Evolutionary conservation across 352 stramenopile species (phyloP).

Genomic region (Phytophthora sp.): DNA sequence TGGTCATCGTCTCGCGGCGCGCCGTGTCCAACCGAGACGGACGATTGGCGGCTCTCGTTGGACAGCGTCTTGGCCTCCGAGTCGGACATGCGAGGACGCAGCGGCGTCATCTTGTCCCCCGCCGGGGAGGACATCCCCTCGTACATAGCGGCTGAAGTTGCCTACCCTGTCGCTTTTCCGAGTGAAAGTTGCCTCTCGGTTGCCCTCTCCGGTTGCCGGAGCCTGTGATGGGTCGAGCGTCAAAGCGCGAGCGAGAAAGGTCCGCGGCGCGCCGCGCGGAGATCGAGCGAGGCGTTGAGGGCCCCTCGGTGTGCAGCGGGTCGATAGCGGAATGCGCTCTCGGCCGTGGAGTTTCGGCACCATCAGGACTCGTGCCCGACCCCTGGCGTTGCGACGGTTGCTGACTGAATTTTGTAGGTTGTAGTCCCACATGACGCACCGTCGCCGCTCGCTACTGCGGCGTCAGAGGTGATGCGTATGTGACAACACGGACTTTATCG

Average conservation of each 20-base stretch:
- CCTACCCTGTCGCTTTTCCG: slow-evolving; percentile 19
- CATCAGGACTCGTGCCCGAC: slow-evolving; percentile 22
- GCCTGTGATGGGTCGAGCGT: no score
- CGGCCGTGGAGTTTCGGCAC: slow-evolving; percentile 20
- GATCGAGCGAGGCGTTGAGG: no score
- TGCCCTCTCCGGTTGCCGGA: no score
- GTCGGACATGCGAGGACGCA: slow-evolving; percentile 35
- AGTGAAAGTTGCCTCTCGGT: not conserved
- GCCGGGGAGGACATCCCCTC: slow-evolving; percentile 37
- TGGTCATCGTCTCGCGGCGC: slow-evolving; percentile 33
- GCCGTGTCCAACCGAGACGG: slow-evolving; percentile 28
- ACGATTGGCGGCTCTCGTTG: slow-evolving; percentile 16
- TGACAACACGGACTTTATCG: slow-evolving; percentile 7
- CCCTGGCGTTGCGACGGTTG: slow-evolving; percentile 14
- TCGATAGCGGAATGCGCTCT: slow-evolving; percentile 21
- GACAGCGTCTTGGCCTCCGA: slow-evolving; percentile 27
- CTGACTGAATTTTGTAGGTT: slow-evolving; percentile 23
- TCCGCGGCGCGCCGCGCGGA: not conserved
- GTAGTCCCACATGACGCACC: slow-evolving; percentile 9
- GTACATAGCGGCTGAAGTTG: slow-evolving; percentile 31
- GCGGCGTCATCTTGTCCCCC: slow-evolving; percentile 20
- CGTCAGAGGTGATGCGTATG: not conserved
- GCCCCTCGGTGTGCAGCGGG: no score
- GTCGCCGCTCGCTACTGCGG: not conserved
- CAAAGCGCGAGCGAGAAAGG: no score